Percentiles rank a stretch among this genome's conserved stretches.
These are phyloP conservation scores for Madurella fahalii DNA, from an alignment of 2,329 filamentous ascomycete genomes.

Conservation along the genomic window DNA sequence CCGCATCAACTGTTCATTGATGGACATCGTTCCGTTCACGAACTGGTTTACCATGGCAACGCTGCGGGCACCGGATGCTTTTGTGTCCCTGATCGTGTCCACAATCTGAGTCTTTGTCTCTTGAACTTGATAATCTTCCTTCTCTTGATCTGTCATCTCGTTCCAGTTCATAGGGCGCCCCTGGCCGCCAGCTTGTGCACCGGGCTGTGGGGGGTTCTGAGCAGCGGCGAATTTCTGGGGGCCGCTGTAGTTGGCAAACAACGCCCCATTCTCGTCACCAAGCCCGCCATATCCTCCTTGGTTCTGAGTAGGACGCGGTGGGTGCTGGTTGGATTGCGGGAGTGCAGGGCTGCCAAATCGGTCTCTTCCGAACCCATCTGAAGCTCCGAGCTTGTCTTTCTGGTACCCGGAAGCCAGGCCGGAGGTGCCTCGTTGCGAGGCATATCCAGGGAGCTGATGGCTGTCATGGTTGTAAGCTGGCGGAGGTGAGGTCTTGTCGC, in stretches of 20 bases:
- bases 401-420: slow-evolving; percentile 11
- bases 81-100: slow-evolving; percentile 72
- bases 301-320: slow-evolving; percentile 32
- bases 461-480: slow-evolving; percentile 26
- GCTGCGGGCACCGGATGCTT: slow-evolving; percentile 61
- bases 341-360: slow-evolving; percentile 45
- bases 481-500: slow-evolving; percentile 31
- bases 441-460: not conserved
- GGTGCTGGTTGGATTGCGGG: slow-evolving; percentile 30
- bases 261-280: slow-evolving; percentile 35
- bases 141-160: slow-evolving; percentile 64
- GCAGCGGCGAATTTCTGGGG: not conserved
- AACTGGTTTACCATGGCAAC: slow-evolving; percentile 40
- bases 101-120: slow-evolving; percentile 70
- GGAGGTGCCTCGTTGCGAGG: slow-evolving; percentile 14
- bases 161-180: not conserved
- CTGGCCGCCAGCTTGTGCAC: too few relatives aligned
- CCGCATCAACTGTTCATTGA: too few relatives aligned
- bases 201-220: not conserved
- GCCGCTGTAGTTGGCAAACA: slow-evolving; percentile 8
- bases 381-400: slow-evolving; percentile 24
- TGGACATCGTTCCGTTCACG: too few relatives aligned
- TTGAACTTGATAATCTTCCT: slow-evolving; percentile 68
- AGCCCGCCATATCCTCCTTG: slow-evolving; percentile 60
- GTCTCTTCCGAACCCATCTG: slow-evolving; percentile 49